phyloP scores from a whole-genome alignment of 73 alveolate species.

The Uronychia setigera region DNA sequence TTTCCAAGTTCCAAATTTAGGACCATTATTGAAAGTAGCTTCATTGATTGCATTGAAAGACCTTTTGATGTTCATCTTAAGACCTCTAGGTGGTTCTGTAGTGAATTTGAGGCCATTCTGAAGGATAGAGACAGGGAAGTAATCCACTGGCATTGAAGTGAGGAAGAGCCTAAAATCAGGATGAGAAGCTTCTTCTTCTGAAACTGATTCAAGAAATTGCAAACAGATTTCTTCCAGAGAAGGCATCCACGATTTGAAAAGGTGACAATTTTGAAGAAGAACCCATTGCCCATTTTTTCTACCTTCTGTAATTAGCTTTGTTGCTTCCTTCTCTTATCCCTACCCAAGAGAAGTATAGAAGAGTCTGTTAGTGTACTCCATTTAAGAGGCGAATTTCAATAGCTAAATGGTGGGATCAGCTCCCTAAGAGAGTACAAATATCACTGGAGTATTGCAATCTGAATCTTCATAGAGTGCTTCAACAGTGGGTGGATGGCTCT shows the following conservation, averaged over 20 bases:
- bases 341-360: slow-evolving; percentile 90
- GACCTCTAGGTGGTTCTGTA: slow-evolving; percentile 95
- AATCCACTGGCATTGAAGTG: slow-evolving; percentile 98
- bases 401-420: slow-evolving; percentile 92
- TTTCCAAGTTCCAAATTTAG: slow-evolving; percentile 74
- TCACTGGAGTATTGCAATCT: slow-evolving; percentile 75
- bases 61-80: slow-evolving; percentile 85
- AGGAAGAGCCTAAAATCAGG: slow-evolving; percentile 96
- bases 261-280: slow-evolving; percentile 95
- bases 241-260: slow-evolving; percentile 97
- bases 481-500: slow-evolving; percentile 33
- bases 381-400: slow-evolving; percentile 77
- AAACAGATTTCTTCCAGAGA: slow-evolving; percentile 90
- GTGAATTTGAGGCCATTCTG: slow-evolving; percentile 98
- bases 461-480: slow-evolving; percentile 74
- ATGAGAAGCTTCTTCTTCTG: slow-evolving; percentile 81
- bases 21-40: slow-evolving; percentile 84
- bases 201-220: slow-evolving; percentile 85
- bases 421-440: slow-evolving; percentile 90
- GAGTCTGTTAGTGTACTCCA: slow-evolving; percentile 62
- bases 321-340: slow-evolving; percentile 89
- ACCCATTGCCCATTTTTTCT: slow-evolving; percentile 96
- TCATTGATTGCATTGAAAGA: slow-evolving; percentile 78
- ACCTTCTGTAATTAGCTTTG: slow-evolving; percentile 63
- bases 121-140: slow-evolving; percentile 98